Evolutionary conservation across 2,329 filamentous ascomycete genomes (phyloP), one percentile per base, ranked within the genome.

Genomic region (Ceratocystis eucalypticola): DNA sequence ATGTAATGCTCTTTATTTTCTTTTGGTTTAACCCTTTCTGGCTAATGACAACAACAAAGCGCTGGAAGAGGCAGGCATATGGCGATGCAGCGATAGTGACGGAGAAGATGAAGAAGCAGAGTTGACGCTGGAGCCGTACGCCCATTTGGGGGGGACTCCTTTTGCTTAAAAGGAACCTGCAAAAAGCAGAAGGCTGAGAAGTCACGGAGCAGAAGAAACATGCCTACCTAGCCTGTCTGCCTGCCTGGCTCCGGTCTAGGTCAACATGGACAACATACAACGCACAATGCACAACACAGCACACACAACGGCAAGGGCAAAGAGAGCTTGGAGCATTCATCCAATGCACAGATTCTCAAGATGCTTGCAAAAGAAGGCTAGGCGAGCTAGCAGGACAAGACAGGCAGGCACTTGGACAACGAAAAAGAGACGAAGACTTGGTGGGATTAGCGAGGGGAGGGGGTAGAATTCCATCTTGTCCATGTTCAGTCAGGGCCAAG

Each of bases 111-210:
- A 41, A 41, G 37, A 41, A 41, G 37, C 37, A 41, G 10, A 41
- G 37, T 12, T 12, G 10, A 12, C 10, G 37, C 10, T 12, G 10
- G 37, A 12, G 37, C 10, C 37, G 10, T 41, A 3, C 10, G 37
- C 3, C 10, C 8, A 41, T 41, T 12, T 41, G 22, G 25, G 50
- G 10, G 25, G 53, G 53, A 30, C 53, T 30, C 53, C 28, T 59
- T 59, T 59, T 59, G 28, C 28, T 59, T 59, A 33, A 59, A 59
- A 41, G 15, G 53, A 37, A 37, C 2, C 22, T 4, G n/a, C 12
- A 59, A 59, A 59, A 59, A 59, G 7, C 15, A 59, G 53, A 59
- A 33, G 53, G 53, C 53, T 59, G 53, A 59, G 2, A 33, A 25
- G 25, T 25, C 25, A 25, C 3, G 8, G 12, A 53, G 25, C 8